Conservation (phyloP, 495 filamentous ascomycete species). For the Cryomyces minteri region DNA sequence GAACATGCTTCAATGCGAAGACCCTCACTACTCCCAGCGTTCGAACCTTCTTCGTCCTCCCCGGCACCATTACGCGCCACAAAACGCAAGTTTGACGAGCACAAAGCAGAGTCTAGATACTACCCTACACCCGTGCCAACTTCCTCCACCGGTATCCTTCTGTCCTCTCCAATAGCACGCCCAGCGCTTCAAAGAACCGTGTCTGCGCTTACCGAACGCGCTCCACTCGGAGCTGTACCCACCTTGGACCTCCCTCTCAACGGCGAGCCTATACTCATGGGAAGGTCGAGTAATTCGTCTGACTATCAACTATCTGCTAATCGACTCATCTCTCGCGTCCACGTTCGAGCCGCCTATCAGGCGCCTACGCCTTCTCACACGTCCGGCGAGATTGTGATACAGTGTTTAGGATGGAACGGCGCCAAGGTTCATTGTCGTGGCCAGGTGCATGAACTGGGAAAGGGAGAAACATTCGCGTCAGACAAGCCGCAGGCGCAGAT, state of each 20-base stretch:
- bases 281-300: constrained; percentile 79
- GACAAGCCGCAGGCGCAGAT: constrained; percentile 81
- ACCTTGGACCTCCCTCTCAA: constrained; percentile 62
- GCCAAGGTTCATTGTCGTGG: constrained; percentile 86
- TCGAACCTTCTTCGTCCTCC: constrained; percentile 83
- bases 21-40: constrained; percentile 69
- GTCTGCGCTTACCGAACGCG: constrained; percentile 64
- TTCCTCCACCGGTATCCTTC: constrained; percentile 79
- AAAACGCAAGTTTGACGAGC: constrained; percentile 21
- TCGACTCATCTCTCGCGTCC: constrained; percentile 76
- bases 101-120: constrained; percentile 46
- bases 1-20: constrained; percentile 1
- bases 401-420: constrained; percentile 92
- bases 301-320: constrained; percentile 84
- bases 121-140: constrained; percentile 89
- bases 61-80: constrained; percentile 45
- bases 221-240: constrained; percentile 65
- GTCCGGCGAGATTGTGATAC: constrained; percentile 55
- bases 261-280: constrained; percentile 71
- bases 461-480: constrained; percentile 79
- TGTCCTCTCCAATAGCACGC: constrained; percentile 64
- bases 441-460: constrained; percentile 64
- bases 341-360: constrained; percentile 76
- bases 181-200: constrained; percentile 36
- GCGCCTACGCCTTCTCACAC: constrained; percentile 30